phyloP scores from a whole-genome alignment of 2,329 filamentous ascomycete species.

The Lasiodiplodia sp. region DNA sequence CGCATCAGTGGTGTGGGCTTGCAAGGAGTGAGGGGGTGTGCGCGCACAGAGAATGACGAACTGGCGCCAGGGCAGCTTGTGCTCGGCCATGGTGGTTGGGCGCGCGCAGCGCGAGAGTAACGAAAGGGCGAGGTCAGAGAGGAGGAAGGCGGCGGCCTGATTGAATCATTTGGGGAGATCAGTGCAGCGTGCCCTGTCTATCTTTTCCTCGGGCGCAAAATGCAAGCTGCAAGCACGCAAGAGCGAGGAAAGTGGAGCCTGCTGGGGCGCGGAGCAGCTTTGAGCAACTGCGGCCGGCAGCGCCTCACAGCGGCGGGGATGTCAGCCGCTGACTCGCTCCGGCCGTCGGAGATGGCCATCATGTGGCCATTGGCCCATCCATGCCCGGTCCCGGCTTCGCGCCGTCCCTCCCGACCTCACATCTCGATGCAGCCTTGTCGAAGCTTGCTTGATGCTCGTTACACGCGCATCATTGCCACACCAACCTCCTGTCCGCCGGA shows the following conservation, averaged over 20 bases:
- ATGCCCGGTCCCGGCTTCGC: slow-evolving; percentile 8
- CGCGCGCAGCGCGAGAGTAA: background rate
- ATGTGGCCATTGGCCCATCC: slow-evolving; percentile 5
- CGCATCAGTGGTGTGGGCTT: background rate
- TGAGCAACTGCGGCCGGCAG: slow-evolving; percentile 8
- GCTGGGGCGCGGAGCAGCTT: slow-evolving; percentile 6
- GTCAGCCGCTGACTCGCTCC: slow-evolving; percentile 14
- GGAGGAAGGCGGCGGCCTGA: background rate
- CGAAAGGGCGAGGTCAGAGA: background rate
- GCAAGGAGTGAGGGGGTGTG: background rate
- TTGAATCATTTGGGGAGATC: slow-evolving; percentile 19
- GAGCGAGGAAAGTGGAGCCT: slow-evolving; percentile 13
- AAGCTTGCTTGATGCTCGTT: background rate
- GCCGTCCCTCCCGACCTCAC: slow-evolving; percentile 13
- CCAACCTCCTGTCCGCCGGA: background rate
- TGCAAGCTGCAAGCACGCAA: slow-evolving; percentile 23
- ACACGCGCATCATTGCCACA: background rate
- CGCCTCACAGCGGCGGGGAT: slow-evolving; percentile 13
- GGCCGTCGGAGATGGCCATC: slow-evolving; percentile 18
- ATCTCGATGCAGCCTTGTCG: background rate
- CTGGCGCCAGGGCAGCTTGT: slow-evolving; percentile 48
- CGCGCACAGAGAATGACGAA: slow-evolving; percentile 48
- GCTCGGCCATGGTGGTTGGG: slow-evolving; percentile 42
- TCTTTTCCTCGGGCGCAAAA: slow-evolving; percentile 10
- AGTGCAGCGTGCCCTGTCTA: slow-evolving; percentile 15